Evolutionary conservation across 495 filamentous ascomycete genomes (phyloP).

Genomic region (Annulohypoxylon moriforme): DNA sequence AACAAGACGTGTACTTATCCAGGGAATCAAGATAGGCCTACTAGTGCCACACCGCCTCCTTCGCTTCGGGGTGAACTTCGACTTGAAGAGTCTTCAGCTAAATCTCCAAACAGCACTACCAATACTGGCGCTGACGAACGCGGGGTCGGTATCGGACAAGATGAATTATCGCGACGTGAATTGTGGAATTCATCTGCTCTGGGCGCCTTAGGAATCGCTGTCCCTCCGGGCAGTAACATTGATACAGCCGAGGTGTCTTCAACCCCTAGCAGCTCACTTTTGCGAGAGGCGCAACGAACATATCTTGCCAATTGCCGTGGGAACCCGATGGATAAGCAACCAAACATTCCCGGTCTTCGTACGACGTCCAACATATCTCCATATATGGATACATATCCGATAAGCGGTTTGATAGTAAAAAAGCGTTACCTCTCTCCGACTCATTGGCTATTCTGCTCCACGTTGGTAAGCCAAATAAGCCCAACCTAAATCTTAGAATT

Average conservation of each 20-base stretch:
- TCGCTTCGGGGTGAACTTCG: background rate
- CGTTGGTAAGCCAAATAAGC: conserved; percentile 24
- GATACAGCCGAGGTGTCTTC: background rate
- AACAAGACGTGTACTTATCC: conserved; percentile 40
- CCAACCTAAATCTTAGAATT: background rate
- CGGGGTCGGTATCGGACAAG: background rate
- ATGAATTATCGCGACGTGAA: conserved; percentile 13
- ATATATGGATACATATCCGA: conserved; percentile 19
- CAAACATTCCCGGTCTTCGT: background rate
- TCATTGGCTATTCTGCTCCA: conserved; percentile 24
- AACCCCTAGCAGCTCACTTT: background rate
- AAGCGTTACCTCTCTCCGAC: conserved; percentile 6
- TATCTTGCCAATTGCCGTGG: background rate
- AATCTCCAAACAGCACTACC: background rate
- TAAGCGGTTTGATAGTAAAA: conserved; percentile 22
- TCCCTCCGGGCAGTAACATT: conserved; percentile 2
- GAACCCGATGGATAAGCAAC: background rate
- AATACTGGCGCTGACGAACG: background rate
- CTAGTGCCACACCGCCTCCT: background rate
- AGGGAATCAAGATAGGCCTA: background rate
- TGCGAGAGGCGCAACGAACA: background rate
- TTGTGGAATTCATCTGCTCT: conserved; percentile 12
- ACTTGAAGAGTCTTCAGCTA: background rate
- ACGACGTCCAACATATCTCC: conserved; percentile 27
- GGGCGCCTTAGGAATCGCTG: conserved; percentile 1